phyloP scores from a whole-genome alignment of 148 eudicot species.

The Polygonum maritimum region DNA sequence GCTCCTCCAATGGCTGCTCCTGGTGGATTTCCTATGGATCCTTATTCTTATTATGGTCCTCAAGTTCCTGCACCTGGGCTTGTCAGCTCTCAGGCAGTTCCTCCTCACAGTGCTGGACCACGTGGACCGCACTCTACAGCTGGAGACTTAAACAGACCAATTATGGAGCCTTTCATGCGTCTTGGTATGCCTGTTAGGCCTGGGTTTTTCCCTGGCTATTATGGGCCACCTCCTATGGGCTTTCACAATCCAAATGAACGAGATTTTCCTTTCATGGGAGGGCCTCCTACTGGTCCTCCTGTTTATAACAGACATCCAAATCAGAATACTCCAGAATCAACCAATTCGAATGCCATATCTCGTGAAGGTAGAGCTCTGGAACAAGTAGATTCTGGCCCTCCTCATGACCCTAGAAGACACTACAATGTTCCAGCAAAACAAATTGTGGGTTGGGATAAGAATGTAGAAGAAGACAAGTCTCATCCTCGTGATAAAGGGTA shows the following conservation, averaged over 20 bases:
- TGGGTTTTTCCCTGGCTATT: slow-evolving; percentile 73
- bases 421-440: slow-evolving; percentile 41
- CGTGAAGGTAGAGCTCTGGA: slow-evolving; percentile 37
- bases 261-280: slow-evolving; percentile 71
- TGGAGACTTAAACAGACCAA: slow-evolving; percentile 62
- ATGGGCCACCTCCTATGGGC: slow-evolving; percentile 82
- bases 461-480: slow-evolving; percentile 33
- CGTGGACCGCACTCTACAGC: slow-evolving; percentile 69
- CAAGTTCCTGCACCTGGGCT: slow-evolving; percentile 55
- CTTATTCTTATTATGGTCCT: slow-evolving; percentile 69
- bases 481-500: slow-evolving; percentile 30
- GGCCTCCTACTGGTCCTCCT: slow-evolving; percentile 46
- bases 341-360: slow-evolving; percentile 41
- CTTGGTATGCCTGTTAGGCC: slow-evolving; percentile 79
- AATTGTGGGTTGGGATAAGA: slow-evolving; percentile 36
- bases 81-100: slow-evolving; percentile 55
- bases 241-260: slow-evolving; percentile 62
- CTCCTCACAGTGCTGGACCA: slow-evolving; percentile 49
- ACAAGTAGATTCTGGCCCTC: slow-evolving; percentile 36
- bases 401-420: slow-evolving; percentile 40
- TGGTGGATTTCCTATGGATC: slow-evolving; percentile 78
- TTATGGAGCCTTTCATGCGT: slow-evolving; percentile 59
- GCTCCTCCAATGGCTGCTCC: slow-evolving; percentile 40
- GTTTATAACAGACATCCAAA: slow-evolving; percentile 45
- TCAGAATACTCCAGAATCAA: slow-evolving; percentile 42